Conservation (phyloP, 495 filamentous ascomycete genomes). For the Xylaria bambusicola region DNA sequence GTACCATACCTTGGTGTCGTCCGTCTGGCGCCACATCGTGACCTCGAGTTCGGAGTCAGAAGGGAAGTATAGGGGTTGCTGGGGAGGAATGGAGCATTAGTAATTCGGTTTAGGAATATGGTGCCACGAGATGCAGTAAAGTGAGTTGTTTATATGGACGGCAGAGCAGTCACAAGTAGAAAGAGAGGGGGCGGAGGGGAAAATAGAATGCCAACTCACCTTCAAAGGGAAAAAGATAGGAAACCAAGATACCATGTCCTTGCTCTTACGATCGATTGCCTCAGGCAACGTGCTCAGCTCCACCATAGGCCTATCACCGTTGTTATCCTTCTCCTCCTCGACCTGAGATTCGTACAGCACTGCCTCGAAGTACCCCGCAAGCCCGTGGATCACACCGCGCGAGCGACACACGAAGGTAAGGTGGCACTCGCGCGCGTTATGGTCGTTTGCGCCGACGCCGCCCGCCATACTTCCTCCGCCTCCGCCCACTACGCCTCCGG, state of each 20-base stretch:
- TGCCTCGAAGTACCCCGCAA: conserved; percentile 95
- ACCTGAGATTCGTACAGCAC: conserved; percentile 66
- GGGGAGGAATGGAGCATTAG: background rate
- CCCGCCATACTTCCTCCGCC: conserved; percentile 63
- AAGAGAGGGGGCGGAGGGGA: background rate
- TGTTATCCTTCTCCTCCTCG: conserved; percentile 25
- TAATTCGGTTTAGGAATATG: too few relatives aligned
- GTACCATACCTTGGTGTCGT: conserved; percentile 97
- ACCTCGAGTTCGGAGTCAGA: conserved; percentile 81
- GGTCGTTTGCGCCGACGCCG: conserved; percentile 71
- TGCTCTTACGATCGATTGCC: conserved; percentile 87
- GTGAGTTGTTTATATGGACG: too few relatives aligned
- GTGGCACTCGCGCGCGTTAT: conserved; percentile 80
- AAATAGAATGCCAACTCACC: conserved; percentile 63
- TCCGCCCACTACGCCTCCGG: conserved; percentile 54
- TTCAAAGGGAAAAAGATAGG: conserved; percentile 97
- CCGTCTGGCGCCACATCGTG: conserved; percentile 92
- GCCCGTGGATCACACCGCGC: conserved; percentile 82
- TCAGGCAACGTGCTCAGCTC: conserved; percentile 93
- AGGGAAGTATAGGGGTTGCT: conserved; percentile 88
- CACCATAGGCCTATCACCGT: conserved; percentile 50
- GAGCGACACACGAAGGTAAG: conserved; percentile 69
- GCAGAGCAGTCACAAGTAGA: background rate
- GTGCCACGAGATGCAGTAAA: too few relatives aligned
- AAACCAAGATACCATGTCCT: conserved; percentile 98